A percentile compares a stretch with the other conserved stretches of the same genome.
These are phyloP conservation scores for Neurospora intermedia DNA, from an alignment of 495 filamentous ascomycete genomes.

Conservation along the genomic window DNA sequence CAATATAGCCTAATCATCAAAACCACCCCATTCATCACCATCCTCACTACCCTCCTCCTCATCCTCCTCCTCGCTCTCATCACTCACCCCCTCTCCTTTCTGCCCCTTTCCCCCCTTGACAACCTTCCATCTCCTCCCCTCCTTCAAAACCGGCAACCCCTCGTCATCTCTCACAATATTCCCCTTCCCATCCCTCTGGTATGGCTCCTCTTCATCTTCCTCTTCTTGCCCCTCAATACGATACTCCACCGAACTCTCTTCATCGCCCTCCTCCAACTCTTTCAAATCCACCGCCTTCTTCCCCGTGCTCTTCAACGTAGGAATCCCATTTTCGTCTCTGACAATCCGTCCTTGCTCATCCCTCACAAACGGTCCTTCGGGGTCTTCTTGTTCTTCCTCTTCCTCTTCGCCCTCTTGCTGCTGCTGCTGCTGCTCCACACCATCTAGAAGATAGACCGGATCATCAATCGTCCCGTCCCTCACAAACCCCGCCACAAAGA, in stretches of 20 bases:
- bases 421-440: background rate
- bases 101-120: conserved; percentile 21
- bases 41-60: conserved; percentile 5
- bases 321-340: conserved; percentile 27
- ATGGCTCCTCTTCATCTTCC: conserved; percentile 16
- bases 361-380: conserved; percentile 26
- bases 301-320: conserved; percentile 26
- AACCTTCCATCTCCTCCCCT: conserved; percentile 11
- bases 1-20: conserved; percentile 26
- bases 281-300: conserved; percentile 9
- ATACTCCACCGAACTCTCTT: conserved; percentile 17
- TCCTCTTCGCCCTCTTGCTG: background rate
- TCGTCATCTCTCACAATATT: conserved; percentile 20
- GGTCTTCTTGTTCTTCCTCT: conserved; percentile 6
- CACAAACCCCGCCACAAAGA: conserved; percentile 38
- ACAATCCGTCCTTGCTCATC: conserved; percentile 29
- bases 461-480: conserved; percentile 14
- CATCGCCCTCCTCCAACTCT: conserved; percentile 18
- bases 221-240: background rate
- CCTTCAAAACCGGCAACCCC: conserved; percentile 3
- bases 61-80: background rate
- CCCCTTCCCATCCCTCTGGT: conserved; percentile 12
- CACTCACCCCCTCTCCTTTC: conserved; percentile 9
- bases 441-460: background rate
- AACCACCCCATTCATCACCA: conserved; percentile 36